Evolutionary conservation across 768 basidiomycete genomes (phyloP), one percentile per base, ranked within the genome.

Genomic region (Coprinellus micaceus): DNA sequence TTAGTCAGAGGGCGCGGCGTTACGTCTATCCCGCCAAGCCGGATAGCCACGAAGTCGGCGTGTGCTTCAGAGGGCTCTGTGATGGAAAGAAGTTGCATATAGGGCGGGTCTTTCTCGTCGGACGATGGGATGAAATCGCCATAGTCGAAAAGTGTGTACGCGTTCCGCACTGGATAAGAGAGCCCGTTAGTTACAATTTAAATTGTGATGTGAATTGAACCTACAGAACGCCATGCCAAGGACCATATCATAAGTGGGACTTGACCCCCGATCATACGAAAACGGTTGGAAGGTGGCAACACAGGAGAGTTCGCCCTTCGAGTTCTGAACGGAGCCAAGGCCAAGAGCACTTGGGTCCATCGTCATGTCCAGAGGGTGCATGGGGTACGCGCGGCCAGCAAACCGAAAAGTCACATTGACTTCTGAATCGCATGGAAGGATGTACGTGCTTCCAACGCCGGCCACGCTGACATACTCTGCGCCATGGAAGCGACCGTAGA

Each of bases 221-320:
- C 63, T 61, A 86, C 86, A 68, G 71, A 88, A 89, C 9, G 81
- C 77, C 85, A 89, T 89, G 54, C 88, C 88, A 44, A 89, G 73
- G 44, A 89, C 79, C 66, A 85, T 78, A 63, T 89, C 87, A 59
- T 77, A 89, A 26, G 67, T 74, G 26, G 78, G 73, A 52, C 61
- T 63, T 6, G 58, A 24, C 39, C 75, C 75, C 40, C 69, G 66
- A 48, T 78, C 73, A 46, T 77, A 81, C 7, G 80, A 77, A 41
- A 82, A 79, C 5, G 88, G 87, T 60, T 89, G 88, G 72, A 89
- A 90, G 12, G 76, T 71, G 12, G 75, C 77, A 54, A 78, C 71
- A 60, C 77, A 78, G 26, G 63, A 60, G 4, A 55, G 61, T 50
- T 69, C 64, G 11, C 77, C 75, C 15, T 58, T 54, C 15, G 67